These are phyloP conservation scores for Paraglomus brasilianum DNA, from an alignment of 192 early-diverging fungal species.

Conservation along the genomic window DNA sequence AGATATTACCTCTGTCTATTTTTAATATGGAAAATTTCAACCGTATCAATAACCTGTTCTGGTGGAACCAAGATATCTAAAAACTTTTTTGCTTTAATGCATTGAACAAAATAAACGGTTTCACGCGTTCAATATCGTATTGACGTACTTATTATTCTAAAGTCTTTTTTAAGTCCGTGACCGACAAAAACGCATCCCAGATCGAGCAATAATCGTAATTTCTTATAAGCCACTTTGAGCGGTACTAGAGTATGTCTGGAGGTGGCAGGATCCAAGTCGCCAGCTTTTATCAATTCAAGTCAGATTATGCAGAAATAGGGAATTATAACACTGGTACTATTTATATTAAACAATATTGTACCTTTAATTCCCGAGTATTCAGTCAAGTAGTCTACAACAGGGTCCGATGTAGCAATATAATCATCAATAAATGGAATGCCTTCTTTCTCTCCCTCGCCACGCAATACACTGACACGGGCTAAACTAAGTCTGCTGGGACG, in stretches of 20 bases:
- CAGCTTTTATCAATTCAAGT: conserved; percentile 43
- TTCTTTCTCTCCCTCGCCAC: conserved; percentile 69
- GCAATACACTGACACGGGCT: conserved; percentile 87
- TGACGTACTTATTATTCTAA: conserved; percentile 82
- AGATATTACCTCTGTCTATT: conserved; percentile 65
- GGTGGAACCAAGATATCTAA: conserved; percentile 84
- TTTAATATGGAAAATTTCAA: conserved; percentile 86
- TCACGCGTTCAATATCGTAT: background rate
- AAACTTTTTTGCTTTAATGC: background rate
- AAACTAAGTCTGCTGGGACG: conserved; percentile 79
- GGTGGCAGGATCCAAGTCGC: conserved; percentile 72
- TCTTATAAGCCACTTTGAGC: conserved; percentile 91
- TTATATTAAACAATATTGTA: conserved; percentile 32
- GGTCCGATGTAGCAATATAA: conserved; percentile 83
- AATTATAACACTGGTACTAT: background rate
- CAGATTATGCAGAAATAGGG: background rate
- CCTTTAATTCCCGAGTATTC: conserved; percentile 92
- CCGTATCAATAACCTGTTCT: conserved; percentile 88
- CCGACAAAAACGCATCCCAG: conserved; percentile 90
- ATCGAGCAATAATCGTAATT: conserved; percentile 87
- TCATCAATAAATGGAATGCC: conserved; percentile 95
- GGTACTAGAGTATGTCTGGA: conserved; percentile 83
- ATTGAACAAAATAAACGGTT: background rate
- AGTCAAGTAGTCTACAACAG: conserved; percentile 89
- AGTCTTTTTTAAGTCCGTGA: conserved; percentile 94